A percentile compares a stretch with the other conserved stretches of the same genome.
Evolutionary conservation across 805 yeast species (phyloP).

Genomic region (Saccharomycodes ludwigii): DNA sequence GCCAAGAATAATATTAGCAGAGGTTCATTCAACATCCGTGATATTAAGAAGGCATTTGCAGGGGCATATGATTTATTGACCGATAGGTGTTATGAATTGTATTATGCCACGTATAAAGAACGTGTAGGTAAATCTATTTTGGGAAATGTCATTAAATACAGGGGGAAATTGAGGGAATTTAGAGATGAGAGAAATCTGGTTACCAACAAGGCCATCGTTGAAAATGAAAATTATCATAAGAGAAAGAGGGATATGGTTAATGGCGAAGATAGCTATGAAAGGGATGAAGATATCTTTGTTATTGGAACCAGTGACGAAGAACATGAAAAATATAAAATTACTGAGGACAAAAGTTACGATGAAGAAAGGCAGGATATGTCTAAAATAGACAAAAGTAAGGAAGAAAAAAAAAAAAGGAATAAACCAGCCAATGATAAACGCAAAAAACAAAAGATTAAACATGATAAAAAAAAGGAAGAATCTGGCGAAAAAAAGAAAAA

Average conservation of each 20-base stretch:
- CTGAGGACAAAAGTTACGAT: slow-evolving; percentile 3
- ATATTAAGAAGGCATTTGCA: slow-evolving; percentile 72
- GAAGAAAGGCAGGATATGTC: slow-evolving; percentile 13
- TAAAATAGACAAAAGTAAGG: slow-evolving; percentile 8
- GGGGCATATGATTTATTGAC: slow-evolving; percentile 76
- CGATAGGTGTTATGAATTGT: slow-evolving; percentile 63
- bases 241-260: slow-evolving; percentile 17
- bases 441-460: slow-evolving; percentile 6
- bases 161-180: slow-evolving; percentile 65
- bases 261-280: slow-evolving; percentile 17
- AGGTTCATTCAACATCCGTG: slow-evolving; percentile 70
- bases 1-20: slow-evolving; percentile 71
- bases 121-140: slow-evolving; percentile 62
- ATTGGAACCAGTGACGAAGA: slow-evolving; percentile 15
- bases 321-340: slow-evolving; percentile 11
- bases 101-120: slow-evolving; percentile 49
- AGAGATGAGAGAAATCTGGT: slow-evolving; percentile 60
- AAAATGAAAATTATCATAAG: slow-evolving; percentile 21
- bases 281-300: slow-evolving; percentile 9
- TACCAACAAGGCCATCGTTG: slow-evolving; percentile 41
- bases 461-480: slow-evolving; percentile 3
- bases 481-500: slow-evolving; percentile 1
- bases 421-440: slow-evolving; percentile 1
- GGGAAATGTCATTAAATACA: slow-evolving; percentile 67
- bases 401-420: slow-evolving; percentile 8